Conservation (phyloP, 2,329 filamentous ascomycete genomes). For the Myotisia sp. region DNA sequence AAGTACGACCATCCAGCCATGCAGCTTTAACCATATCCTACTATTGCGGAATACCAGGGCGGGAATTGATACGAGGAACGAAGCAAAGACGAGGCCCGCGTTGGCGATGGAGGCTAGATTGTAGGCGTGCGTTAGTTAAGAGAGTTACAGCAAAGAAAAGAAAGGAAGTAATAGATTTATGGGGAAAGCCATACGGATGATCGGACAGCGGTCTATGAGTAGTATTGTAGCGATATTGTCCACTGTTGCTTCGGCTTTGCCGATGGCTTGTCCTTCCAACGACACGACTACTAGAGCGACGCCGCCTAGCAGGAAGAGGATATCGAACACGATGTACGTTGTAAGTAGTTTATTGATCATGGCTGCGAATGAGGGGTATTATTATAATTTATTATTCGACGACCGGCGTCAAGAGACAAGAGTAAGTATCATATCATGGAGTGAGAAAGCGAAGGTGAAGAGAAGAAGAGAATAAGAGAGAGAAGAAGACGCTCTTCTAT, state of each 20-base stretch:
- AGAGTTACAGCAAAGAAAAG: neutral
- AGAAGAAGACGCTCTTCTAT: too few relatives aligned
- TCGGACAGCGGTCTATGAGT: constrained; percentile 38
- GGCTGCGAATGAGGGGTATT: too few relatives aligned
- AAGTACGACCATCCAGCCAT: constrained; percentile 49
- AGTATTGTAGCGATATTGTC: constrained; percentile 39
- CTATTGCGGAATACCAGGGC: constrained; percentile 53
- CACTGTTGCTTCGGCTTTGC: constrained; percentile 30
- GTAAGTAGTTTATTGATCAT: constrained; percentile 41
- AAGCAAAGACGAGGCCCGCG: constrained; percentile 54
- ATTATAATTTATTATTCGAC: too few relatives aligned
- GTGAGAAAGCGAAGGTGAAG: too few relatives aligned
- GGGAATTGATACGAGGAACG: constrained; percentile 55
- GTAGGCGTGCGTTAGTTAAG: constrained; percentile 2
- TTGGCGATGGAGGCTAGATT: constrained; percentile 55
- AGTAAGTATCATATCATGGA: too few relatives aligned
- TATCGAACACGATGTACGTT: constrained; percentile 37
- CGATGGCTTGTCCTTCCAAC: constrained; percentile 34
- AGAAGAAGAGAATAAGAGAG: too few relatives aligned
- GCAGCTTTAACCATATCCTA: constrained; percentile 55
- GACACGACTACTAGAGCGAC: constrained; percentile 40
- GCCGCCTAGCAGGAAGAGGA: constrained; percentile 40
- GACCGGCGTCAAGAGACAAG: too few relatives aligned
- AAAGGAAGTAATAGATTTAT: neutral
- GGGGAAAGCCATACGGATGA: constrained; percentile 33